Base-by-base conservation (phyloP, 306 rosid genomes). In the Senna tora region DNA sequence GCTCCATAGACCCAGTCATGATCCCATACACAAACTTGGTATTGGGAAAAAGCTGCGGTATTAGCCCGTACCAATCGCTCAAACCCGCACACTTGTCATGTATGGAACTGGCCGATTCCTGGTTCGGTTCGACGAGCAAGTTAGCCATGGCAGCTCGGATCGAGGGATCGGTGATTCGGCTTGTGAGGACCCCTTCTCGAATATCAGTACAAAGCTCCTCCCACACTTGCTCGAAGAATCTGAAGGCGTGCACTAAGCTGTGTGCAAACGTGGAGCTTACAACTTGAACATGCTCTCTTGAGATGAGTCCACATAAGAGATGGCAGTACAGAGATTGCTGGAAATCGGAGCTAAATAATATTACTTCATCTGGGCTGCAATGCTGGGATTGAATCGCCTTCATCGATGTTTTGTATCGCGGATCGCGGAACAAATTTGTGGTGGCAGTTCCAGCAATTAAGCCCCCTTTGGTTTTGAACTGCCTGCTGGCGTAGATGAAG, bases 1-100 rank as follows among this genome's bases (percentile, higher is more conserved):
- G 93, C 83, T 89, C 97, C 97, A 95, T 95, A 2, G 99, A 91
- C 9, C 99, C 99, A 0, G 99, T 95, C 99, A 95, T 91, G 47
- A 95, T 87, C 38, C 96, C 99, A 65, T 89, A 88, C 36, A 95
- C 74, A 54, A 91, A 95, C 84, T 89, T 89, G 0, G 82, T 91
- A 72, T 91, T 91, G 0, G 99, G 99, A 70, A 95, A 95, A 34
- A 95, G 79, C 72, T 76, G 96, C 1, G 95, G 93, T 74, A 95
- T 88, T 46, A 95, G 79, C 28, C 99, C 96, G 63, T 84, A 89
- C 99, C 99, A 95, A 71, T 89, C 88, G 65, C 91, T 91, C 85
- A 94, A 69, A 12, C 87, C 88, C 0, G 70, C 38, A 45, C 97
- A 91, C 32, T 82, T 89, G 6, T 25, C 49, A 67, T 78, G 52